Conservation (phyloP, 1,284 basidiomycete species). For the Sphagnurus paluster region DNA sequence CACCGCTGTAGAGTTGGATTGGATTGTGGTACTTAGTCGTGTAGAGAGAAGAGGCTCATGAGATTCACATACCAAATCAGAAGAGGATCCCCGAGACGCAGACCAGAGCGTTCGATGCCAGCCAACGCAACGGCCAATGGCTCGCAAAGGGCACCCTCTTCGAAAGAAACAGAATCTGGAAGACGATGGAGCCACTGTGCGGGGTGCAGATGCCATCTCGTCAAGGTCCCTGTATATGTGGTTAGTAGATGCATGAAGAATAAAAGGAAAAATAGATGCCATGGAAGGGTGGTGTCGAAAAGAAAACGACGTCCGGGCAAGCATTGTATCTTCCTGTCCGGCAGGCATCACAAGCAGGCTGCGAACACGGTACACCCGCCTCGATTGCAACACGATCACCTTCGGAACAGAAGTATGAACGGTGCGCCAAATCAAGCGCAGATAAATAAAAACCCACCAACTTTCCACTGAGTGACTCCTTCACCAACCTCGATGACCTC, state of each 20-base stretch:
- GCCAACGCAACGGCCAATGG: slow-evolving; percentile 63
- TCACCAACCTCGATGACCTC: slow-evolving; percentile 61
- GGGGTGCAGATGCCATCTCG: slow-evolving; percentile 62
- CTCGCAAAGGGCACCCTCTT: slow-evolving; percentile 65
- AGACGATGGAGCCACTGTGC: slow-evolving; percentile 65
- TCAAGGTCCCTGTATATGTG: slow-evolving; percentile 52
- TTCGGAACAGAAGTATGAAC: slow-evolving; percentile 18
- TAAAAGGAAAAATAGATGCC: slow-evolving; percentile 31
- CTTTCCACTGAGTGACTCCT: slow-evolving; percentile 62
- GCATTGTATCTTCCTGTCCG: slow-evolving; percentile 62
- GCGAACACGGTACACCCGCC: slow-evolving; percentile 62
- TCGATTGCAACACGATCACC: slow-evolving; percentile 69
- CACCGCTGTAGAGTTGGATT: slow-evolving; percentile 45
- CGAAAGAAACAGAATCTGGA: slow-evolving; percentile 57
- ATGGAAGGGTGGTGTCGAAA: slow-evolving; percentile 66
- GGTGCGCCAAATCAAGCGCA: not conserved
- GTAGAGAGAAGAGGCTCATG: not conserved
- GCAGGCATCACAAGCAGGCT: slow-evolving; percentile 57
- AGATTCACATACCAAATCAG: slow-evolving; percentile 61
- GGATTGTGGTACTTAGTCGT: too few relatives aligned
- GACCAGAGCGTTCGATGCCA: slow-evolving; percentile 58
- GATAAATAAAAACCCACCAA: slow-evolving; percentile 29
- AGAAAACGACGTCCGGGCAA: slow-evolving; percentile 62
- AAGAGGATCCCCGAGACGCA: slow-evolving; percentile 59
- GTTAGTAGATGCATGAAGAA: not conserved